Evolutionary conservation across 176 grass and related monocot species (phyloP).

Genomic region (Zea luxurians): DNA sequence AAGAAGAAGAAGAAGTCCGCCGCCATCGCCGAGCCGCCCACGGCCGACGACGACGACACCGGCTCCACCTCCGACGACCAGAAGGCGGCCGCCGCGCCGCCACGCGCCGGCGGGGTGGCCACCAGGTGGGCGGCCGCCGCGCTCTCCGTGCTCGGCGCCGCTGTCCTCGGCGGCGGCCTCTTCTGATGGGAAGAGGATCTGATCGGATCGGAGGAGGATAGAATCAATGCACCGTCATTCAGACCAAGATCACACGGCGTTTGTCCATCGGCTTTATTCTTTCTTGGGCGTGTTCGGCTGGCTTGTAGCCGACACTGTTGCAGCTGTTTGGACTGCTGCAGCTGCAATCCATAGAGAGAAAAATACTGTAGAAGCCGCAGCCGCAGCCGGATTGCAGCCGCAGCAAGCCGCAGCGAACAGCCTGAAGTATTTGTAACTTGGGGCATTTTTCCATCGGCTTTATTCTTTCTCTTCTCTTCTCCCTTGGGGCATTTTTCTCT

Average conservation of each 20-base stretch:
- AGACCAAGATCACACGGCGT: constrained; percentile 6
- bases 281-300: too few relatives aligned
- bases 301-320: too few relatives aligned
- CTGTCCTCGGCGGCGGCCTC: constrained; percentile 15
- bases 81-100: constrained; percentile 27
- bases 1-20: constrained; percentile 58
- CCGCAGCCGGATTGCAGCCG: too few relatives aligned
- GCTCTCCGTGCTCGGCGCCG: constrained; percentile 12
- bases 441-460: too few relatives aligned
- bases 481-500: neutral
- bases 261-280: constrained; percentile 48
- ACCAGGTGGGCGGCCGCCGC: constrained; percentile 44
- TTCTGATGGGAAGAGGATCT: neutral
- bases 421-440: too few relatives aligned
- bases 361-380: too few relatives aligned
- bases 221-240: neutral
- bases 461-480: constrained; percentile 38
- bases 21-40: constrained; percentile 46
- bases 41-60: constrained; percentile 33
- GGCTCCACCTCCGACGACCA: neutral
- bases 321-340: too few relatives aligned
- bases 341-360: too few relatives aligned
- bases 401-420: too few relatives aligned
- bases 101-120: neutral
- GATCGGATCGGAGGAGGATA: neutral